Evolutionary conservation across 176 grass and related monocot species (phyloP).

Genomic region (Paspalum notatum): DNA sequence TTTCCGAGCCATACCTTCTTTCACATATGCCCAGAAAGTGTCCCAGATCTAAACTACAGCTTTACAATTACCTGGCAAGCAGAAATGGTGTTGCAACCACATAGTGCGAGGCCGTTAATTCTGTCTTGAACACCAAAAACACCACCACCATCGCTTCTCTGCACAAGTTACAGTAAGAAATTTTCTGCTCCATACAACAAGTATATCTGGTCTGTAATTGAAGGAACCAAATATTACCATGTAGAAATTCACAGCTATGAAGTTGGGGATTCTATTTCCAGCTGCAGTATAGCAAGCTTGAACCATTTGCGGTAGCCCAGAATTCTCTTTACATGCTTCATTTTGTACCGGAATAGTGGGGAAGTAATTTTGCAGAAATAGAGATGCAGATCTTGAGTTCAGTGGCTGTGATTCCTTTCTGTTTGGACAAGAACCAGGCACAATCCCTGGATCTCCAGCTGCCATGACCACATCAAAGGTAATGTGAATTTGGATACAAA

Average conservation of each 20-base stretch:
- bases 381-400: conserved; percentile 78
- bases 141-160: conserved; percentile 88
- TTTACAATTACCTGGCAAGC: conserved; percentile 70
- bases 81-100: conserved; percentile 75
- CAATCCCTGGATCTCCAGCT: conserved; percentile 96
- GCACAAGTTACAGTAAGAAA: conserved; percentile 45
- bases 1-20: too few relatives aligned
- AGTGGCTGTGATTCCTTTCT: conserved; percentile 94
- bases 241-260: conserved; percentile 92
- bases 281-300: conserved; percentile 84
- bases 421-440: conserved; percentile 78
- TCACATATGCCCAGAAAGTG: neutral
- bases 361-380: conserved; percentile 94
- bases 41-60: neutral
- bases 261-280: conserved; percentile 92
- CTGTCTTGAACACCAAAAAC: conserved; percentile 91
- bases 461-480: conserved; percentile 41
- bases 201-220: neutral
- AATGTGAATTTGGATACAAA: neutral
- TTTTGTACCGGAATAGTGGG: conserved; percentile 78
- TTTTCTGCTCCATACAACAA: conserved; percentile 6
- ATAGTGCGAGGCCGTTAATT: conserved; percentile 83
- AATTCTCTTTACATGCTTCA: conserved; percentile 97
- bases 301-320: conserved; percentile 84
- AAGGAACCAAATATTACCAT: conserved; percentile 61